phyloP scores from a whole-genome alignment of 2,329 filamentous ascomycete genomes.

The Claviceps digitariae region DNA sequence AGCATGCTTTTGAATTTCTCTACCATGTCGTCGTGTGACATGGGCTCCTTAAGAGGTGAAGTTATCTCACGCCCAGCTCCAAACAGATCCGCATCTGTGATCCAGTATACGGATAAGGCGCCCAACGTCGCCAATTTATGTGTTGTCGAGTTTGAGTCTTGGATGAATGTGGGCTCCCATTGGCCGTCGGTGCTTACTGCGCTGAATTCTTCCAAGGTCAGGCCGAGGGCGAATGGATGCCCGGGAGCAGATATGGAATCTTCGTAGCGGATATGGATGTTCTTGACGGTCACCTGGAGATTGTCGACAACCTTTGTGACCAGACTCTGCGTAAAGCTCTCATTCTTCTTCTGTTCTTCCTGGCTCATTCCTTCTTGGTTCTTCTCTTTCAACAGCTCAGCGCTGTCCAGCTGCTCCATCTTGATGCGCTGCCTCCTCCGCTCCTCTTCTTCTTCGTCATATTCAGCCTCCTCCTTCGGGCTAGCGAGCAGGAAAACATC shows the following conservation, averaged over 20 bases:
- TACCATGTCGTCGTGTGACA: constrained; percentile 65
- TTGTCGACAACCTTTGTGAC: constrained; percentile 98
- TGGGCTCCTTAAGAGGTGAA: constrained; percentile 33
- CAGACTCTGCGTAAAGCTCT: constrained; percentile 92
- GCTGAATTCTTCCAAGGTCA: constrained; percentile 93
- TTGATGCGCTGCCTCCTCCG: constrained; percentile 79
- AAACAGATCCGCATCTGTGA: constrained; percentile 78
- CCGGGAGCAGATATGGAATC: constrained; percentile 91
- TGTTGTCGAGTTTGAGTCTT: constrained; percentile 67
- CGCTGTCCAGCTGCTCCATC: constrained; percentile 96
- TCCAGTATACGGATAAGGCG: constrained; percentile 92
- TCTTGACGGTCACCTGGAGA: constrained; percentile 92
- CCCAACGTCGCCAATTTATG: constrained; percentile 90
- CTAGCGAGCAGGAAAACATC: constrained; percentile 94
- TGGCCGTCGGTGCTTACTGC: constrained; percentile 89
- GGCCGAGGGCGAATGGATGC: constrained; percentile 83
- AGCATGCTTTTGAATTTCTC: constrained; percentile 68
- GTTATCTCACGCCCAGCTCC: constrained; percentile 63
- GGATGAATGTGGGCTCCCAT: constrained; percentile 94
- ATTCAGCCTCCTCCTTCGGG: constrained; percentile 88
- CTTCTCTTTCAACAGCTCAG: constrained; percentile 83
- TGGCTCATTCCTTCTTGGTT: constrained; percentile 85
- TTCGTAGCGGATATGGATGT: constrained; percentile 96
- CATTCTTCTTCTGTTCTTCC: constrained; percentile 93
- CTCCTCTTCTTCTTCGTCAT: constrained; percentile 86